These are phyloP conservation scores for Cystobasidium tubakii DNA, from an alignment of 768 basidiomycete species.

Conservation along the genomic window DNA sequence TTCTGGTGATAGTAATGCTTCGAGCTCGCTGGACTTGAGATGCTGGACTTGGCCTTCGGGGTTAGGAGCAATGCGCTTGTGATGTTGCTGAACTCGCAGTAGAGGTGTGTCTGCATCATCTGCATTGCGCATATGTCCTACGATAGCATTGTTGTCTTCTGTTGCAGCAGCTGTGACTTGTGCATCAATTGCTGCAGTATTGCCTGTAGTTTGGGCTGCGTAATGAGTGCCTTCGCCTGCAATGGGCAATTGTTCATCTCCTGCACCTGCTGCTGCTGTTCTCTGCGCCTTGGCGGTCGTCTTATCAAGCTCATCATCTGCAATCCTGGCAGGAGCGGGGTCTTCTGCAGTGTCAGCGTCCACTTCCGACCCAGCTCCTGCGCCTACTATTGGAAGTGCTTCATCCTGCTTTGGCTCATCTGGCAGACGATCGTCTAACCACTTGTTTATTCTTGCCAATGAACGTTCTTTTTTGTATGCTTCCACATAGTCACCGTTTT, in stretches of 20 bases:
- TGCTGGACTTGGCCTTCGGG: slow-evolving; percentile 31
- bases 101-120: neutral
- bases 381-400: neutral
- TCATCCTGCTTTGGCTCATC: slow-evolving; percentile 18
- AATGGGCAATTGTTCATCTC: neutral
- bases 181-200: neutral
- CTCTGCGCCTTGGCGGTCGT: neutral
- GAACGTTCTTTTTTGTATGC: slow-evolving; percentile 32
- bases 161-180: neutral
- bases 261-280: neutral
- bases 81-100: slow-evolving; percentile 13
- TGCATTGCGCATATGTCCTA: neutral
- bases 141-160: neutral
- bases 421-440: slow-evolving; percentile 29
- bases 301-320: neutral
- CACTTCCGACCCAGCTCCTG: slow-evolving; percentile 1
- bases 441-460: slow-evolving; percentile 1
- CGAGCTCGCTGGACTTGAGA: neutral
- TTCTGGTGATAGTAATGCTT: neutral
- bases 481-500: slow-evolving; percentile 39
- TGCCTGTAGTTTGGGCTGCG: slow-evolving; percentile 8
- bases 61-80: slow-evolving; percentile 23
- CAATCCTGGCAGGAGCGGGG: neutral
- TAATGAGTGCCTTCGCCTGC: slow-evolving; percentile 30
- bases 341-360: slow-evolving; percentile 1